Conservation (phyloP, 495 filamentous ascomycete genomes). For the Cercophora sp. region DNA sequence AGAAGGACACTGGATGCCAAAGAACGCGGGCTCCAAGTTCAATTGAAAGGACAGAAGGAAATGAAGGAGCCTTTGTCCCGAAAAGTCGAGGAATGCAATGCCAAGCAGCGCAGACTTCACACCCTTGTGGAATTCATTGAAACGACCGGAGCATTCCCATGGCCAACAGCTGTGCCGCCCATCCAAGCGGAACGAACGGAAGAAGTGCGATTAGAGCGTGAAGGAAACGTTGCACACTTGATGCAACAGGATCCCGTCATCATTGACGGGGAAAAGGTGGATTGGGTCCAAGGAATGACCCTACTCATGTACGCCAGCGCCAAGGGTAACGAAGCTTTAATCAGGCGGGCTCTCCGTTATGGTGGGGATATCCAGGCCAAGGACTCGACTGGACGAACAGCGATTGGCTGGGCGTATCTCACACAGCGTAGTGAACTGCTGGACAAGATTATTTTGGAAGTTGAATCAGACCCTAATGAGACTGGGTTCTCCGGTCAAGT, state of each 20-base stretch:
- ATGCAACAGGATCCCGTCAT: not conserved
- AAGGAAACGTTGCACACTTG: not conserved
- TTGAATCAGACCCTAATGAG: not conserved
- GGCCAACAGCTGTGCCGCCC: not conserved
- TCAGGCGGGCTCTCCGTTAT: not conserved
- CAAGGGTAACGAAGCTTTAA: not conserved
- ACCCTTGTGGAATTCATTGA: not conserved
- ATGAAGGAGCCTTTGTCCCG: not conserved
- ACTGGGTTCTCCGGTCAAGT: not conserved
- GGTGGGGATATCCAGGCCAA: not conserved
- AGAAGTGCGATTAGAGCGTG: no score
- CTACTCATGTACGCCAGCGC: slow-evolving; percentile 11
- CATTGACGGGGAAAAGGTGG: not conserved
- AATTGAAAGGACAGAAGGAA: not conserved
- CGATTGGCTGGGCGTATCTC: not conserved
- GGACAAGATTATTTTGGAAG: not conserved
- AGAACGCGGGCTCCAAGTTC: not conserved
- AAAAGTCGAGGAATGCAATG: not conserved
- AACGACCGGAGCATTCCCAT: not conserved
- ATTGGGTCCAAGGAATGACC: not conserved
- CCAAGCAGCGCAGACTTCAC: not conserved
- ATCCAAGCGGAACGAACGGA: not conserved
- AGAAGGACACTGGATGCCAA: not conserved
- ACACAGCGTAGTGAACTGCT: not conserved
- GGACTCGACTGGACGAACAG: not conserved